Base-by-base conservation (phyloP, 1,284 basidiomycete species). In the Microbotryum silenes-acaulis region DNA sequence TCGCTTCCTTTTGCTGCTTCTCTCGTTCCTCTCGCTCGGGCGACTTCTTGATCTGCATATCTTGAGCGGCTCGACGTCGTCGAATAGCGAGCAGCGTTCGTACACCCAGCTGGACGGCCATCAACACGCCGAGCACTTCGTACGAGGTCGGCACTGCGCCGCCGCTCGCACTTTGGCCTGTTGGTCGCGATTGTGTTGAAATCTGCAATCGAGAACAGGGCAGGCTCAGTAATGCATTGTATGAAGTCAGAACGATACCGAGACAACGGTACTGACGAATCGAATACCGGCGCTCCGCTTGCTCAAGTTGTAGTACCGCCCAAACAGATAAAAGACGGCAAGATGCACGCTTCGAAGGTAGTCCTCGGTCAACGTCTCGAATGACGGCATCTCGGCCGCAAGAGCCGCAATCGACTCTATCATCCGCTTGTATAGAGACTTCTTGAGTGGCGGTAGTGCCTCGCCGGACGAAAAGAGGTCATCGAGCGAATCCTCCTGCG, bases 291-390 rank as follows among this genome's bases (percentile, higher is more conserved):
- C 61, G 29, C 73, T 29, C 10, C 77, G 70, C 57, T 78, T 77
- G 37, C 74, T 73, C 10, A 74, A 55, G 48, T 63, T 65, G 57
- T 77, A 77, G 66, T 77, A 78, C 21, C 65, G 66, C 1, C 77
- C 76, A 16, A 72, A 73, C 23, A 78, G 62, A 66, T 77, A 78
- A 60, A 78, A 78, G 27, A 77, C 54, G 56, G 76, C 74, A 29
- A 78, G 67, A 60, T 78, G 76, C 0, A 76, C 70, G 8, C 74
- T 70, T 14, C 71, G 66, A 4, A 75, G 54, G 57, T 75, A 74
- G 21, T 72, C 68, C 20, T 71, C 68, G 21, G 73, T 69, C 10
- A 76, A 49, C 10, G 65, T 64, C 33, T 75, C 74, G 50, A 75
- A 67, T 23, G 70, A 60, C 6, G 75, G 76, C 33, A 74, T 44